Base-by-base conservation (phyloP, 768 basidiomycete genomes). In the Termitomyces titanicus region DNA sequence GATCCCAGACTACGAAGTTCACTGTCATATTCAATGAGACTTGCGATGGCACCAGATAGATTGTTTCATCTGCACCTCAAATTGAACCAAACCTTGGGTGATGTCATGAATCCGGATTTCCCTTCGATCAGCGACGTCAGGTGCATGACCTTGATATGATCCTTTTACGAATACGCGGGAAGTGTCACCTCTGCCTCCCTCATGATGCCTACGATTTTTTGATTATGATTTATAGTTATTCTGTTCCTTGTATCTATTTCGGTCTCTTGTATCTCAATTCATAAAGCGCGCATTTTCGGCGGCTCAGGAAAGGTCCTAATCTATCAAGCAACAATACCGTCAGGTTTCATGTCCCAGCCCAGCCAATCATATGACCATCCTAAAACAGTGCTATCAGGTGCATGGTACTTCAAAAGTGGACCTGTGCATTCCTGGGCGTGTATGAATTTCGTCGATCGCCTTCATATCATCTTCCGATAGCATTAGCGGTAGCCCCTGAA, bases 281-380 rank as follows among this genome's bases (percentile, higher is more conserved):
- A 18, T 39, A 17, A 39, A 18, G 5, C 18, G n/a, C 7, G 22
- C 22, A 42, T 15, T 13, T 15, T 15, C 13, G 2, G 29, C 29
- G 9, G 29, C 29, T 29, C 3, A 4, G 3, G 29, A 29, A 29
- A 40, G n/a, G 15, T 24, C 46, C 42, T 25, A 5, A 11, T 27
- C 10, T 11, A 20, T 52, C 31, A 56, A 17, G 55, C 50, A 24
- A 69, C 66, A 54, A 71, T 48, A 9, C 73, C 74, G 2, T 71
- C 74, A 27, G 60, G 61, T 2, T 51, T 62, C 66, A 75, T 64
- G 22, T 74, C 66, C 79, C 77, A 77, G 5, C 76, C 76, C 39
- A 78, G 60, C 47, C 72, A 68, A 50, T 75, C 77, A 38, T 73
- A 74, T 27, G 71, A 74, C 78, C 77, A 80, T 5, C 76, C 78